Evolutionary conservation across 192 early-diverging fungal species (phyloP), one percentile per base, ranked within the genome.

Genomic region (Backusella westeae): DNA sequence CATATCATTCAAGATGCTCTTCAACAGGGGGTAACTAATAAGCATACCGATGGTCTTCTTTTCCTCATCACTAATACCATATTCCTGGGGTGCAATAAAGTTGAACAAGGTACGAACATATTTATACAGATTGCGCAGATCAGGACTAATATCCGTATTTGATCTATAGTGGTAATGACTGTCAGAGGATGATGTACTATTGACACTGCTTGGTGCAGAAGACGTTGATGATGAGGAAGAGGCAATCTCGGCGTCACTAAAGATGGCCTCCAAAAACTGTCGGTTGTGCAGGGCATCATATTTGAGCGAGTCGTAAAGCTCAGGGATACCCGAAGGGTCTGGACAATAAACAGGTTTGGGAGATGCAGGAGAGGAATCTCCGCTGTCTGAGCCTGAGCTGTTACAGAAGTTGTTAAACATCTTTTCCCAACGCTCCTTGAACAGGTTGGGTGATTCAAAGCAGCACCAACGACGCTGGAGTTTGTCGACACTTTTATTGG

Each of bases 221-320:
- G 65, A 6, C 2, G 67, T 19, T 8, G 74, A 52, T n/a, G n/a
- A 23, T 17, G 73, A 66, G 2, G 56, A 63, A 63, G 56, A 29
- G 3, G 56, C 38, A 2, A 49, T 66, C 0, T 82, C 59, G 34
- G 72, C 77, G 41, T 86, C 86, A 34, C 84, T 83, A 75, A 92
- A 93, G 67, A 90, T 93, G 67, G 87, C 89, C 67, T 95, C 91
- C 35, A 96, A 77, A 77, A 97, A 97, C 32, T 85, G 81, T 29
- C 97, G 90, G 78, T 99, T 99, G 77, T 99, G 97, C 67, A 99
- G 80, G n/a, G 97, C 91, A 77, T 99, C 97, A 75, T 96, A 98
- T 76, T 99, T 99, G 26, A 98, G 83, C 32, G 96, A 96, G 78
- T 99, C 97, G 77, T 98, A 97, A 6, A 99, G 86, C 77, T 97